phyloP scores from a whole-genome alignment of 805 yeast genomes.

The Candida boidinii region DNA sequence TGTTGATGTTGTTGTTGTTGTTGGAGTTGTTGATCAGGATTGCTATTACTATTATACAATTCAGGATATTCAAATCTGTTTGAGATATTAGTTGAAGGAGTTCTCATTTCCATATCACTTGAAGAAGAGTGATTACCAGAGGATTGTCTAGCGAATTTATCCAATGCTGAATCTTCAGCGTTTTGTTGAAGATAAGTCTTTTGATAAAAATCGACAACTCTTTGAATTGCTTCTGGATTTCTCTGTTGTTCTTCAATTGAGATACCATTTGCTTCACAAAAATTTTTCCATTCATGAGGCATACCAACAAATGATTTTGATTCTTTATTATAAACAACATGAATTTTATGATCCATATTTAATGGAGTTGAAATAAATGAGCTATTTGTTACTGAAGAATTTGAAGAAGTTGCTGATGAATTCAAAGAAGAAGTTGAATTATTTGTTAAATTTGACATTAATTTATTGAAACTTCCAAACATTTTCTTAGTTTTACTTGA shows the following conservation, averaged over 20 bases:
- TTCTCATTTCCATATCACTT: too few species aligned
- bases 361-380: constrained; percentile 81
- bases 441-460: constrained; percentile 18
- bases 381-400: constrained; percentile 3
- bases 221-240: constrained; percentile 80
- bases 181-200: constrained; percentile 15
- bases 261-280: constrained; percentile 79
- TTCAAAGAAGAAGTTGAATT: constrained; percentile 1
- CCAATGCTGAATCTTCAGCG: constrained; percentile 12
- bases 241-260: constrained; percentile 81
- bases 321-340: constrained; percentile 81
- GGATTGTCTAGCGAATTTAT: too few species aligned
- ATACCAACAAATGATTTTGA: constrained; percentile 87
- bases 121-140: too few species aligned
- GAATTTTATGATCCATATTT: constrained; percentile 84
- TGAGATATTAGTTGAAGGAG: background rate
- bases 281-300: constrained; percentile 87
- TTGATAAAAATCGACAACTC: constrained; percentile 20
- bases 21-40: too few species aligned
- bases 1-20: background rate
- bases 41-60: too few species aligned
- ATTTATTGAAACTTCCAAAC: constrained; percentile 48
- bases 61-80: too few species aligned
- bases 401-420: background rate
- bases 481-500: constrained; percentile 43